Evolutionary conservation across 768 basidiomycete genomes (phyloP), one percentile per base, ranked within the genome.

Genomic region (Auriscalpium orientale): DNA sequence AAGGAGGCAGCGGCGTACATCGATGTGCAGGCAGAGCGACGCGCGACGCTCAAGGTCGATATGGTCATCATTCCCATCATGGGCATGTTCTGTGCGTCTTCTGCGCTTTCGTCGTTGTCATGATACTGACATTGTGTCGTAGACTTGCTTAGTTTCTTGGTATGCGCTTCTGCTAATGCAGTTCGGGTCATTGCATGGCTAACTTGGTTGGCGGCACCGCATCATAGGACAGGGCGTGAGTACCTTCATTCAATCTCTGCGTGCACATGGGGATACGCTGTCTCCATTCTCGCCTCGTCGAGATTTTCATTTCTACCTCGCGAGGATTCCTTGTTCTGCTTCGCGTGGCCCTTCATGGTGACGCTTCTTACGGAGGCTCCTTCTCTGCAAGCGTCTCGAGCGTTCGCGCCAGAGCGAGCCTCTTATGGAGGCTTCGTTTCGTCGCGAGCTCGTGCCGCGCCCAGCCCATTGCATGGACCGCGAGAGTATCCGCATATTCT

Each of bases 111-210:
- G 20, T 22, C 15, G 3, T 33, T 28, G 11, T 44, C n/a, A n/a
- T n/a, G 21, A 38, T 22, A 40, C 8, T 16, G 18, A 16, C 36
- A 21, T 15, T 33, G 22, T 5, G 4, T 7, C 46, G 18, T 36
- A 60, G 59, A 38, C 37, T 46, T 61, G 34, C 53, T 61, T n/a
- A 53, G 58, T 18, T 61, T 61, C 47, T 16, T 61, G n/a, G 60
- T 61, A 44, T 51, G 60, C 40, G 21, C 38, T 34, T n/a, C 13
- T 8, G 38, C 18, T 12, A 9, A 15, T 36, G 33, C 13, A 36
- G 50, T 35, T 8, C 15, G 13, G 13, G 15, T 18, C 22, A n/a
- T 21, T 18, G 13, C 21, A 40, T 28, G 21, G 33, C 37, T 21
- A 34, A 7, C n/a, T 21, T 10, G 28, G 12, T n/a, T 15, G 4